Evolutionary conservation across 2,329 filamentous ascomycete species (phyloP), one percentile per base, ranked within the genome.

Genomic region (Colletotrichum trifolii): DNA sequence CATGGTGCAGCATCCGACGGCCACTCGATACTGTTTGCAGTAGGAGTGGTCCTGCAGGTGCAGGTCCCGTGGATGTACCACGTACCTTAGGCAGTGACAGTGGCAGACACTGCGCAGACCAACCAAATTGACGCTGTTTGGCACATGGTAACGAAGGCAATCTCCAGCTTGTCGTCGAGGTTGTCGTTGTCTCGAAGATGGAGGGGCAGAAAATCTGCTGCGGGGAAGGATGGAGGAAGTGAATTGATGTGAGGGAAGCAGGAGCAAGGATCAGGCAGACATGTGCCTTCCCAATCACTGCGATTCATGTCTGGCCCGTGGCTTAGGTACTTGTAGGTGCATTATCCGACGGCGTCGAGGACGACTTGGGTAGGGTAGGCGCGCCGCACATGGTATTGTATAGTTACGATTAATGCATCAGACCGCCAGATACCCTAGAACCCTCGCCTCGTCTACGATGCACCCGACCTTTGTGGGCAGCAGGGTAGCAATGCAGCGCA

Each of bases 321-420:
- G 25, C 13, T 9, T 36, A 17, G 17, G 17, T 17, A 7, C 15
- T 3, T 39, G 12, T 54, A 8, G 59, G 64, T 67, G 64, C 54
- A 48, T 46, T 48, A 66, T 55, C 66, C 64, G 66, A 68, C 8
- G 50, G 47, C n/a, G 17, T 48, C 17, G 45, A 33, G 34, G 35
- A 48, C 43, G 17, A 25, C 35, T 8, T 34, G 39, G 25, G 15
- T 25, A 10, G 25, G 25, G 15, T 13, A 10, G 12, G 39, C 15
- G 52, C 15, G 10, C 6, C 15, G 43, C 12, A 12, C 47, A 35
- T 33, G 25, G 13, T 10, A n/a, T n/a, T n/a, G n/a, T n/a, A n/a
- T n/a, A 25, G 15, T 15, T 8, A 38, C 13, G 5, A 39, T 39
- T 25, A 45, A 15, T 54, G 60, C 11, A 12, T 39, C 39, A 35